Evolutionary conservation across 1,139 yeast genomes (phyloP), one percentile per base, ranked within the genome.

Genomic region (Eremothecium cymbalariae): DNA sequence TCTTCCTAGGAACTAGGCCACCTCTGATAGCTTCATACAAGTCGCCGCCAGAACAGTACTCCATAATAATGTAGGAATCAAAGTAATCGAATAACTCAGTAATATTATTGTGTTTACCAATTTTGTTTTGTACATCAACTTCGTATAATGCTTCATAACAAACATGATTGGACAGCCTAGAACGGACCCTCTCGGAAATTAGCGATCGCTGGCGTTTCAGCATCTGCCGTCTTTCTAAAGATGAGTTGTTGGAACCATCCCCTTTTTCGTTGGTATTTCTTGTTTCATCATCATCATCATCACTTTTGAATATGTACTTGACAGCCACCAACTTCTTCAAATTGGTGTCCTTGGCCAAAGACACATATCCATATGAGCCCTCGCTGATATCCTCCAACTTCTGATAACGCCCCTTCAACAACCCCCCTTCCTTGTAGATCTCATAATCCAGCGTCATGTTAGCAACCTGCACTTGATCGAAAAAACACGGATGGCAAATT

Each of bases 361-460:
- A 78, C 7, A 88, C 97, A 35, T 82, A 72, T 28, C 97, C 97
- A 58, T 85, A 88, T 0, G 96, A 85, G 23, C 97, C 97, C 58
- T 84, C 90, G 57, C 90, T 84, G 41, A 88, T 74, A 51, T 81
- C 88, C 37, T 79, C 76, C 11, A 85, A 70, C 51, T 79, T 77
- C 40, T 65, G 63, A 63, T 86, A 88, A 42, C 84, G 66, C 39
- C 67, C 67, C 45, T 75, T 68, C 38, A 82, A 65, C 33, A 79
- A 64, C 11, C 68, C 70, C 19, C 93, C 93, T 37, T 70, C 67
- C 46, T 74, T 74, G 57, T 79, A 80, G 28, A 59, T 43, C 33
- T 62, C 64, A 45, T 62, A 62, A 38, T 60, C 57, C 25, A 54
- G 37, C 28, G 51, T 45, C 56, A 45, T 46, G 21, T 28, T 17